Evolutionary conservation across 2,329 filamentous ascomycete genomes (phyloP), one percentile per base, ranked within the genome.

Genomic region (Tolypocladium cylindrosporum): DNA sequence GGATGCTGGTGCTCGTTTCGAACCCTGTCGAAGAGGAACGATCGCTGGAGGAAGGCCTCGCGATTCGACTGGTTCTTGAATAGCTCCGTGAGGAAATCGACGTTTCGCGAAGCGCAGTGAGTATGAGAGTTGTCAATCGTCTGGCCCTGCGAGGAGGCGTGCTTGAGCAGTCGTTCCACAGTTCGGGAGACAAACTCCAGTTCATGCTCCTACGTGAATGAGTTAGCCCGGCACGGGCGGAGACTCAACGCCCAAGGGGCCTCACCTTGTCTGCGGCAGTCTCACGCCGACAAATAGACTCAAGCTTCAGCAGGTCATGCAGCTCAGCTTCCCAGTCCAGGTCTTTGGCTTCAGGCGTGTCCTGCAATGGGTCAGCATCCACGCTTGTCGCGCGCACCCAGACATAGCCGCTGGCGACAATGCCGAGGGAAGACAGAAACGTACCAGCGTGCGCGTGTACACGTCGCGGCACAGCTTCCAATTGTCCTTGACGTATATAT

Each of bases 31-130:
- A 83, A 89, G 2, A 90, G 75, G 24, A 78, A 82, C 1, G 87
- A 91, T 14, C 80, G 78, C 61, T 80, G 82, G 39, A 91, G 73
- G 65, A 90, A 85, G 34, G 79, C 77, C 58, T 82, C 76, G 54
- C 80, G 75, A 61, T 84, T 87, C 27, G 74, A 68, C 9, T 75
- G 70, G 3, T 75, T 68, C n/a, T 69, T 62, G 63, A 83, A 79
- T 58, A 80, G 67, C 10, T 71, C n/a, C 9, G 67, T 61, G 9
- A 85, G 71, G 42, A 82, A 62, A 21, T 72, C 57, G 42, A 76
- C 69, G 61, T 81, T 79, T 61, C 75, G 77, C 3, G 83, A 85
- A 19, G 68, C 58, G 27, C 73, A 65, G 61, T 76, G 72, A 9
- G 74, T 76, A 34, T 68, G 63, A 8, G 68, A 65, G 41, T 66